Conservation (phyloP, 2,329 filamentous ascomycete genomes). For the Fusarium brevicatenulatum region DNA sequence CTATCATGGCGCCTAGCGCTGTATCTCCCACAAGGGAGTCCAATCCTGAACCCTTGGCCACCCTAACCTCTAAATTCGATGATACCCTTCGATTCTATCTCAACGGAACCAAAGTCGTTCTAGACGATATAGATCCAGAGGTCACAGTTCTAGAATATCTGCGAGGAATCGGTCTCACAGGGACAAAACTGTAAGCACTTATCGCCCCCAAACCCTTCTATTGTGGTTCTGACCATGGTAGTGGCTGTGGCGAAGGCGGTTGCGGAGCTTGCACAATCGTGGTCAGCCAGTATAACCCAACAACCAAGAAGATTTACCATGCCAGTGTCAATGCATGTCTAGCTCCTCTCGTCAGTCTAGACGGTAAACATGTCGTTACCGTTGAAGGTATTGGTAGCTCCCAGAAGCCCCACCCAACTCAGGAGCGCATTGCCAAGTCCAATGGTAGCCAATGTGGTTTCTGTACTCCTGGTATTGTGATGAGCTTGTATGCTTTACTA, state of each 20-base stretch:
- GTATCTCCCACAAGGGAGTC: constrained; percentile 59
- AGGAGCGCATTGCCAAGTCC: constrained; percentile 89
- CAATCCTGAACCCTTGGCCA: constrained; percentile 48
- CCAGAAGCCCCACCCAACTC: constrained; percentile 85
- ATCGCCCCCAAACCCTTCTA: constrained; percentile 31
- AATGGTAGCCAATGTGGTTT: constrained; percentile 96
- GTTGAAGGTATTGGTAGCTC: constrained; percentile 94
- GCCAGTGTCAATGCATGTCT: constrained; percentile 96
- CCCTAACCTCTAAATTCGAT: constrained; percentile 79
- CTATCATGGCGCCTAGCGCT: constrained; percentile 65
- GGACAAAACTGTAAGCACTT: constrained; percentile 78
- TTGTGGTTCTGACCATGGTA: constrained; percentile 43
- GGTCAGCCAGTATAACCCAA: constrained; percentile 91
- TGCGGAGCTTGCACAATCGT: constrained; percentile 98
- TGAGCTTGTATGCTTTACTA: constrained; percentile 94
- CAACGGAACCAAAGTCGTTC: constrained; percentile 87
- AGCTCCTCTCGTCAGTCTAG: constrained; percentile 89
- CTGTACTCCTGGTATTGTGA: constrained; percentile 97
- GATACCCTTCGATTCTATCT: constrained; percentile 93
- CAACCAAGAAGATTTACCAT: constrained; percentile 92
- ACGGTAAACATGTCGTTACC: constrained; percentile 98
- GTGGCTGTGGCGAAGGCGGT: constrained; percentile 92
- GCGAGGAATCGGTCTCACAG: constrained; percentile 89
- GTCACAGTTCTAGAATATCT: constrained; percentile 93
- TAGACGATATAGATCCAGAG: constrained; percentile 91